Percentiles rank a stretch among this genome's conserved stretches.
Conservation (phyloP, 495 filamentous ascomycete genomes). For the Penicillium chermesinum region DNA sequence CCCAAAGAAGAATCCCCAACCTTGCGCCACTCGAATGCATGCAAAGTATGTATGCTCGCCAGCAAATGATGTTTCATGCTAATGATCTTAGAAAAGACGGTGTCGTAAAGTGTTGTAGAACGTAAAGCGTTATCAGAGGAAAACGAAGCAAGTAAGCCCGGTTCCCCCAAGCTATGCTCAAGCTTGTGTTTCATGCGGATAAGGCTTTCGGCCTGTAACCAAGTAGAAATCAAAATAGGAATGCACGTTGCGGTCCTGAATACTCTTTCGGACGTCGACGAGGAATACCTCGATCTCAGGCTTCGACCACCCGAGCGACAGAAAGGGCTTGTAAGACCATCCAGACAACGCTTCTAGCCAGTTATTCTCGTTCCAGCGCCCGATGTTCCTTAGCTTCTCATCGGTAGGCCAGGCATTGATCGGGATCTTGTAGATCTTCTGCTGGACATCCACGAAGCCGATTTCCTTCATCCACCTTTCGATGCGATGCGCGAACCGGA, state of each 20-base stretch:
- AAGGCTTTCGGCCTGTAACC: conserved; percentile 53
- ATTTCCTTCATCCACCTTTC: conserved; percentile 53
- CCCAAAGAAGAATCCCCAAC: conserved; percentile 7
- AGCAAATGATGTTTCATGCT: conserved; percentile 35
- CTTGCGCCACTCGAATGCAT: conserved; percentile 25
- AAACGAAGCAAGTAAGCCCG: background rate
- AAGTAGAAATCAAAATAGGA: conserved; percentile 50
- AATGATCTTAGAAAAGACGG: conserved; percentile 18
- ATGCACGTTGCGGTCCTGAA: conserved; percentile 51
- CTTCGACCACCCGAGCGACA: conserved; percentile 42
- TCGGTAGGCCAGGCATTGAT: conserved; percentile 58
- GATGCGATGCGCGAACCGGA: conserved; percentile 46
- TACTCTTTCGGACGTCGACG: conserved; percentile 51
- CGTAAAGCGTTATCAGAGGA: conserved; percentile 10
- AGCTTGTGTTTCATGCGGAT: background rate
- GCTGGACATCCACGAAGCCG: conserved; percentile 60
- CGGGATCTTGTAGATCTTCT: conserved; percentile 52
- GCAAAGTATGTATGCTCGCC: conserved; percentile 11
- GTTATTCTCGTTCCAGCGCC: conserved; percentile 38
- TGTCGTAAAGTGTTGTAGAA: conserved; percentile 13
- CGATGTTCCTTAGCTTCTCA: conserved; percentile 44
- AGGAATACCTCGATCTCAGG: conserved; percentile 54
- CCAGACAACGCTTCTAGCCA: conserved; percentile 40
- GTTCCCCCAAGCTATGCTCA: background rate
- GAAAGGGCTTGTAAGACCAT: conserved; percentile 44